Base-by-base conservation (phyloP, 1,284 basidiomycete genomes). In the Trichosporon sp. region DNA sequence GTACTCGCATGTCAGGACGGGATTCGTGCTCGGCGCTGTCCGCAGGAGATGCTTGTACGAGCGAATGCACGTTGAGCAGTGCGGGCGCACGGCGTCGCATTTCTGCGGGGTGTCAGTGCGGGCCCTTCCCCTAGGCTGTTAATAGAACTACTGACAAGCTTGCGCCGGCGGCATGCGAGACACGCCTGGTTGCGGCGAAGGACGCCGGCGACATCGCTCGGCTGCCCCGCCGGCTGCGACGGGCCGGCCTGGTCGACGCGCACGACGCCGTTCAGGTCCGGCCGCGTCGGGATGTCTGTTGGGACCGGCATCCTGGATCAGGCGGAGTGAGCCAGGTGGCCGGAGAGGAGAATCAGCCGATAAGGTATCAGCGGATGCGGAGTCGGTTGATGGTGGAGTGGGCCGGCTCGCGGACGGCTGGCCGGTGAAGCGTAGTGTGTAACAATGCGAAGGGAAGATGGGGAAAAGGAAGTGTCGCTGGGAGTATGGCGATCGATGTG, bases 31-130 rank as follows among this genome's bases (percentile, higher is more conserved):
- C 1, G 80, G 79, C 9, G 78, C 71, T 0, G 80, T 81, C 9
- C 78, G 74, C 44, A 80, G 58, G 1, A 79, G 66, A 64, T 83
- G 81, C 31, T 77, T 75, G 67, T 81, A 77, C 5, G 80, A 81
- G 53, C 81, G 68, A 1, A 81, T 74, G 66, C 82, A 83, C 0
- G 82, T 83, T 1, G 77, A 75, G 72, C 82, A 83, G 56, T 83
- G 77, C 0, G 82, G 82, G 58, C 80, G 72, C 31, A 75, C 74
- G 11, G 80, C 80, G 72, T 82, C 80, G 67, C 80, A 81, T 80
- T 81, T 81, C 80, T 80, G 73, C 0, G 56, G 15, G 8, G 18
- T 15, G 56, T 60, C 53, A 58, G 53, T 58, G 53, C 27, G 47
- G 21, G n/a, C n/a, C n/a, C n/a, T 51, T n/a, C 38, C 1, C 1